Percentiles rank a stretch among this genome's conserved stretches.
Conservation (phyloP, 148 eudicot genomes). For the Rheum nobile region DNA sequence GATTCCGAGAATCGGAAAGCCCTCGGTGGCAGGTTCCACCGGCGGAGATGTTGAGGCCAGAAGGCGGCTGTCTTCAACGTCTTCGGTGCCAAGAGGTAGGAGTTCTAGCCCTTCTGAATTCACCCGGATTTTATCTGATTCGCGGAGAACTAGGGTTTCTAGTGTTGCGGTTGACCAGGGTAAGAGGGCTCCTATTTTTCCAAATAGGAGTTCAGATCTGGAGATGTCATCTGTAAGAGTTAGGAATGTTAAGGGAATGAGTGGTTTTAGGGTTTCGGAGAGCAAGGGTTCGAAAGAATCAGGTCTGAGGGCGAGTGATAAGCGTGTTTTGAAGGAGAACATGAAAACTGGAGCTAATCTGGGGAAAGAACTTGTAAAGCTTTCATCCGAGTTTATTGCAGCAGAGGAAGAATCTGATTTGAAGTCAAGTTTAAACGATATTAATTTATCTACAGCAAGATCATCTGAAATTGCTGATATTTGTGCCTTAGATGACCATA, state of each 20-base stretch:
- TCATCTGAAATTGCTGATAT: too few species aligned
- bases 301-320: slow-evolving; percentile 8
- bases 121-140: slow-evolving; percentile 35
- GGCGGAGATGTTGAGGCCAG: slow-evolving; percentile 19
- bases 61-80: slow-evolving; percentile 21
- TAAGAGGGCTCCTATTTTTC: not conserved
- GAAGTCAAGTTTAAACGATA: not conserved
- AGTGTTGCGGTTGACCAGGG: slow-evolving; percentile 16
- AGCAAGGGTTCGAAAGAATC: slow-evolving; percentile 19
- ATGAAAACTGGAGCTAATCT: not conserved
- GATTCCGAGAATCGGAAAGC: slow-evolving; percentile 39
- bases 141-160: slow-evolving; percentile 33
- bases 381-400: not conserved
- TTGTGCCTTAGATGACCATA: not conserved
- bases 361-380: not conserved
- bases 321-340: slow-evolving; percentile 16
- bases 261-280: slow-evolving; percentile 25
- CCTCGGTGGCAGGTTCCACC: slow-evolving; percentile 3
- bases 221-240: not conserved
- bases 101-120: slow-evolving; percentile 76
- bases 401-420: not conserved
- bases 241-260: slow-evolving; percentile 9
- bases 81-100: slow-evolving; percentile 71
- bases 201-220: not conserved
- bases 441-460: not conserved